Conservation (phyloP, 345 rosid genomes). For the Cardamine resedifolia region DNA sequence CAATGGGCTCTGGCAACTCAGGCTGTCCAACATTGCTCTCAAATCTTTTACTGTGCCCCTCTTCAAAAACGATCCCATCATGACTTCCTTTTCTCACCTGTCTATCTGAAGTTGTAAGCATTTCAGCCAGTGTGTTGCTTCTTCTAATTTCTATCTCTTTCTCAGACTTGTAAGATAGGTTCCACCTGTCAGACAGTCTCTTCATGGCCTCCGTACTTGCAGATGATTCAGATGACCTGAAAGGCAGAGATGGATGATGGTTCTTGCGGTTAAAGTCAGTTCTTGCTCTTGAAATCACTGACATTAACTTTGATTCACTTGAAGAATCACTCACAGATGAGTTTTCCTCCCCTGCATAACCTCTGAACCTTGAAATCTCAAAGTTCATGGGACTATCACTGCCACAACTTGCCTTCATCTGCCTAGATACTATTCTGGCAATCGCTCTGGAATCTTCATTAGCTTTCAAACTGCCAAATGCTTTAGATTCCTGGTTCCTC, state of each 20-base stretch:
- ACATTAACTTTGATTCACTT: neutral
- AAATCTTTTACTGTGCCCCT: neutral
- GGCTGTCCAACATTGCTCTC: neutral
- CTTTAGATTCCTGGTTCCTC: neutral
- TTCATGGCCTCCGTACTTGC: neutral
- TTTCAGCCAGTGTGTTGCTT: neutral
- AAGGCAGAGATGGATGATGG: neutral
- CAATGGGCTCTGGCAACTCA: neutral
- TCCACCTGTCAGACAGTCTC: neutral
- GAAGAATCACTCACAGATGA: neutral
- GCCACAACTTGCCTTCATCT: neutral
- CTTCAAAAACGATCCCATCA: neutral
- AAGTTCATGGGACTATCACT: neutral
- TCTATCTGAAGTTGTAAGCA: neutral
- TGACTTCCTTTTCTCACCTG: neutral
- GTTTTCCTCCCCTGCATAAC: neutral
- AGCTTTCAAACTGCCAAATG: neutral
- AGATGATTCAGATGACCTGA: neutral
- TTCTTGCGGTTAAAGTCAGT: neutral
- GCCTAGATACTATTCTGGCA: neutral
- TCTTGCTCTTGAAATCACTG: neutral
- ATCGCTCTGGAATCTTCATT: neutral
- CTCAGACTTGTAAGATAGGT: neutral
- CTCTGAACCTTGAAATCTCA: neutral
- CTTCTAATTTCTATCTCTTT: neutral